Base-by-base conservation (phyloP, 495 filamentous ascomycete species). In the Hypoxylon rickii region DNA sequence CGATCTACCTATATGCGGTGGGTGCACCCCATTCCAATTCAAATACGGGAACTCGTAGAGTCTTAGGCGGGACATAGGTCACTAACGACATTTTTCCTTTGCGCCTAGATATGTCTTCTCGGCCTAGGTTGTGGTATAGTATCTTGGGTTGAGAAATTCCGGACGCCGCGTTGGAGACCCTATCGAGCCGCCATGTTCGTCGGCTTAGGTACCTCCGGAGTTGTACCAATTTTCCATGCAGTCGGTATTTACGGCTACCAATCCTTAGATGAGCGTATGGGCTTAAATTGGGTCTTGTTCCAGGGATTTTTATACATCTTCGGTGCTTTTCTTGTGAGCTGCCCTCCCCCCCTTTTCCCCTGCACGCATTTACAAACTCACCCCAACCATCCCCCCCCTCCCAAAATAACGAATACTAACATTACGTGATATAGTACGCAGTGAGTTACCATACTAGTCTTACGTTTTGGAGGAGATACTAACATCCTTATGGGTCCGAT, bases 121-220 rank as follows among this genome's bases (percentile, higher is more conserved):
- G 92, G 88, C 5, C 56, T 87, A 10, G 86, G 84, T 45, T 96
- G 91, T 55, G 78, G 87, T 7, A 65, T 79, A 21, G 89, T 93
- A 8, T 90, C 88, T 18, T 79, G 91, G 63, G 73, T 89, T 24
- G 89, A 93, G 7, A 78, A 77, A 44, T 96, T 97, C 71, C 83
- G 94, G 29, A 89, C 89, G 0, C 88, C 94, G 3, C 75, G 73
- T 16, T 94, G 86, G 83, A 79, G 93, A 11, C 89, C 90, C 11
- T 91, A 95, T 68, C 85, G 94, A 33, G 91, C 95, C 7, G 75
- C 79, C 47, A 96, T 97, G 90, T 98, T 97, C 69, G 86, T 96
- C 33, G 82, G 81, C 19, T 87, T 97, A 74, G 94, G 94, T 7
- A 73, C 91, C 36, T 96, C 89, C 8, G 91, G 89, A 5, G 74